phyloP scores from a whole-genome alignment of 768 basidiomycete species.

The Daedaleopsis nitida region DNA sequence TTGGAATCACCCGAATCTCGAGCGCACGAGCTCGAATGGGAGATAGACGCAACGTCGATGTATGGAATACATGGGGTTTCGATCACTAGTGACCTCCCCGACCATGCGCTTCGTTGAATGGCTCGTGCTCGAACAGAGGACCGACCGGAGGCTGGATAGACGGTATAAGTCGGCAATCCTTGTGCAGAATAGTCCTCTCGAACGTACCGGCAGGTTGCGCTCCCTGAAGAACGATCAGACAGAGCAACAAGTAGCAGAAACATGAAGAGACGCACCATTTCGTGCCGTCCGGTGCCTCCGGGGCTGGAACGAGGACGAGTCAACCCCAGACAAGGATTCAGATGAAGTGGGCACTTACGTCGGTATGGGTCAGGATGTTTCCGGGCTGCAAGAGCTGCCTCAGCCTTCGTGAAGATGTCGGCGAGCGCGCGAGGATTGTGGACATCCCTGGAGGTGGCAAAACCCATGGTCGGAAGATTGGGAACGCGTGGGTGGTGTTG shows the following conservation, averaged over 20 bases:
- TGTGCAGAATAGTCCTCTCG: background rate
- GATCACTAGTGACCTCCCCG: slow-evolving; percentile 6
- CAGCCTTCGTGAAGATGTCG: slow-evolving; percentile 75
- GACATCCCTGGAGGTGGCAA: slow-evolving; percentile 57
- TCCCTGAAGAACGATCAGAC: slow-evolving; percentile 53
- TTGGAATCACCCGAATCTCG: too few relatives aligned
- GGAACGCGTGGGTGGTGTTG: background rate
- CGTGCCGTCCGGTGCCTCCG: slow-evolving; percentile 86
- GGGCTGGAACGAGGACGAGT: slow-evolving; percentile 48
- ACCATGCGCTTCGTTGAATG: slow-evolving; percentile 28
- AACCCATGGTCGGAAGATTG: background rate
- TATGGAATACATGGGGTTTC: slow-evolving; percentile 1
- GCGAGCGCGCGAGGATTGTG: slow-evolving; percentile 84
- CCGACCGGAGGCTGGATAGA: slow-evolving; percentile 57
- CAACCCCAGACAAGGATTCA: background rate
- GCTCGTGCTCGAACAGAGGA: slow-evolving; percentile 64
- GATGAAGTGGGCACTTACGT: slow-evolving; percentile 56
- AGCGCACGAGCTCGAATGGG: background rate
- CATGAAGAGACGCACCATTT: slow-evolving; percentile 74
- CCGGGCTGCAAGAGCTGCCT: slow-evolving; percentile 64
- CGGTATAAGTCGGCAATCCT: slow-evolving; percentile 3
- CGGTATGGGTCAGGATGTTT: slow-evolving; percentile 93
- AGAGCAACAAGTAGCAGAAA: background rate
- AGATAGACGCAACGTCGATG: background rate
- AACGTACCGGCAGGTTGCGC: slow-evolving; percentile 75